These are phyloP conservation scores for Boletellus sp. DNA, from an alignment of 1,284 basidiomycete genomes.

Conservation along the genomic window DNA sequence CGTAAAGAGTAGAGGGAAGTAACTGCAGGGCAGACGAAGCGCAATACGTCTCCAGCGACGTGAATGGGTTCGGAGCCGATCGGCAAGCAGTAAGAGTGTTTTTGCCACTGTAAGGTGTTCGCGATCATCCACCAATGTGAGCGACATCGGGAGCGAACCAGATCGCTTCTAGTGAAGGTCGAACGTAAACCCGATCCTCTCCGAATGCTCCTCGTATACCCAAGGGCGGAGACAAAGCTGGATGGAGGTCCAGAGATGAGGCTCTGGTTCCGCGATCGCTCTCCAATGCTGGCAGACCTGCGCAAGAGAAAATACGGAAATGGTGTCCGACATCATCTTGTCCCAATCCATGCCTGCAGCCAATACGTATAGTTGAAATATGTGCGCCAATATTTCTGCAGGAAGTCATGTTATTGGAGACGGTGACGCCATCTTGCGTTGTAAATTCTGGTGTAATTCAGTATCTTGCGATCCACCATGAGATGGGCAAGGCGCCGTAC, in stretches of 20 bases:
- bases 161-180: slow-evolving; percentile 16
- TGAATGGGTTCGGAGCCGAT: slow-evolving; percentile 9
- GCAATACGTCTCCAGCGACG: slow-evolving; percentile 17
- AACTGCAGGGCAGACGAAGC: slow-evolving; percentile 7
- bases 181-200: not conserved
- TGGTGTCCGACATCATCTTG: not conserved
- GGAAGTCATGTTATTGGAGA: slow-evolving; percentile 9
- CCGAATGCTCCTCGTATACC: not conserved
- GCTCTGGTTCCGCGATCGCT: slow-evolving; percentile 5
- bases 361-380: slow-evolving; percentile 12
- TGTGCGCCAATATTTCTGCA: slow-evolving; percentile 9
- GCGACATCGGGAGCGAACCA: slow-evolving; percentile 11
- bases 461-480: too few species aligned
- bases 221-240: slow-evolving; percentile 6
- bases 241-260: slow-evolving; percentile 18
- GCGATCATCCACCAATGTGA: slow-evolving; percentile 18
- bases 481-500: too few species aligned
- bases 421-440: not conserved
- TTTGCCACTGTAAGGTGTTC: not conserved
- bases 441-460: not conserved
- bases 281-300: slow-evolving; percentile 19
- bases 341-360: too few species aligned
- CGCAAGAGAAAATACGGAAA: not conserved
- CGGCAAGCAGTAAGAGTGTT: slow-evolving; percentile 11
- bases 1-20: slow-evolving; percentile 8